A percentile compares a stretch with the other conserved stretches of the same genome.
Conservation (phyloP, 1,139 yeast genomes). For the Candida freyschussii region DNA sequence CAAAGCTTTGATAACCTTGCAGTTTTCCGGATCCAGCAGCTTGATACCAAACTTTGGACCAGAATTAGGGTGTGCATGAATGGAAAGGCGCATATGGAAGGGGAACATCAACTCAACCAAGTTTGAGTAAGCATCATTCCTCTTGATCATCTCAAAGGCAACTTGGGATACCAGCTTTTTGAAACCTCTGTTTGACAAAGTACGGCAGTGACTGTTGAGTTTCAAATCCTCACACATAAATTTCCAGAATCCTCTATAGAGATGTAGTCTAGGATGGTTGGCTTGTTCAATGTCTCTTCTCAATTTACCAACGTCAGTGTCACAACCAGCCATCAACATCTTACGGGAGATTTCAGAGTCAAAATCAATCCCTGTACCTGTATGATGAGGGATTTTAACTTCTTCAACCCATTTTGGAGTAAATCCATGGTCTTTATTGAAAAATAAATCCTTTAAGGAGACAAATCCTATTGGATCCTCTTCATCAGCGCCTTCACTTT, state of each 20-base stretch:
- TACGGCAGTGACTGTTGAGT: slow-evolving; percentile 35
- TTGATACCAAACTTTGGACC: slow-evolving; percentile 59
- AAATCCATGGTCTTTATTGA: slow-evolving; percentile 17
- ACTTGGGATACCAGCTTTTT: slow-evolving; percentile 48
- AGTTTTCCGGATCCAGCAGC: slow-evolving; percentile 40
- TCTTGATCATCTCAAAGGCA: slow-evolving; percentile 60
- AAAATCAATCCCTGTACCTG: slow-evolving; percentile 32
- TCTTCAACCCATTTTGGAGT: slow-evolving; percentile 18
- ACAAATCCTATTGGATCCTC: slow-evolving; percentile 33
- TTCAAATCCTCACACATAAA: slow-evolving; percentile 57
- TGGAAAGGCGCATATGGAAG: slow-evolving; percentile 52
- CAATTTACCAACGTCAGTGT: slow-evolving; percentile 36
- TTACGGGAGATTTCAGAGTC: slow-evolving; percentile 34
- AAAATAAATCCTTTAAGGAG: slow-evolving; percentile 35
- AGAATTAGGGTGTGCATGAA: slow-evolving; percentile 53
- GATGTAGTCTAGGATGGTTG: slow-evolving; percentile 45
- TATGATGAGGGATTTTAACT: slow-evolving; percentile 29
- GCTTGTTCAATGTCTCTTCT: slow-evolving; percentile 31
- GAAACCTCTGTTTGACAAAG: slow-evolving; percentile 42
- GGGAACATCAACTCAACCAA: slow-evolving; percentile 57
- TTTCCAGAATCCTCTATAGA: slow-evolving; percentile 53
- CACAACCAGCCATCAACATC: slow-evolving; percentile 37
- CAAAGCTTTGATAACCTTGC: slow-evolving; percentile 36
- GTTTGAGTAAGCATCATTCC: slow-evolving; percentile 63
- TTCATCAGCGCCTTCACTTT: slow-evolving; percentile 22